Percentiles rank a stretch among this genome's conserved stretches.
Evolutionary conservation across 257 asterid genomes (phyloP).

Genomic region (Ocimum tenuiflorum): DNA sequence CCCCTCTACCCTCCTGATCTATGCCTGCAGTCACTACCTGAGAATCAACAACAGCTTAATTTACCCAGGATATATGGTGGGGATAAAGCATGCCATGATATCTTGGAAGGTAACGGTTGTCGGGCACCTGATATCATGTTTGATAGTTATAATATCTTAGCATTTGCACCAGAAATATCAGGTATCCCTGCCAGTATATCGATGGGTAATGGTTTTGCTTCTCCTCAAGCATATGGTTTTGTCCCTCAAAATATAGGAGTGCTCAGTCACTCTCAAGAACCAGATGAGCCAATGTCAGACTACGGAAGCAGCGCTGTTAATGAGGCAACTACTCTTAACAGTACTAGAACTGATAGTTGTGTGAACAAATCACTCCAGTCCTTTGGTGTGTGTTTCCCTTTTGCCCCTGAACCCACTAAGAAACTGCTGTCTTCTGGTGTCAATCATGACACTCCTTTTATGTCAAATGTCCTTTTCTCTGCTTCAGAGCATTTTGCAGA

Average conservation of each 20-base stretch:
- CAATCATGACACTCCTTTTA: slow-evolving; percentile 33
- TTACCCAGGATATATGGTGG: slow-evolving; percentile 33
- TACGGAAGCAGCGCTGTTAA: slow-evolving; percentile 22
- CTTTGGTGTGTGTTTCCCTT: slow-evolving; percentile 31
- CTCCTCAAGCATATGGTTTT: slow-evolving; percentile 39
- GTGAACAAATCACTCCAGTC: slow-evolving; percentile 31
- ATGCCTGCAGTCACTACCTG: slow-evolving; percentile 28
- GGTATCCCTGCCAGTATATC: slow-evolving; percentile 30
- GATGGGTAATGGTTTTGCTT: slow-evolving; percentile 27
- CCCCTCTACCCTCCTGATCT: slow-evolving; percentile 59
- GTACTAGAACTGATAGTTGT: slow-evolving; percentile 24
- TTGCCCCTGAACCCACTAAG: slow-evolving; percentile 33
- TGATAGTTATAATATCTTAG: slow-evolving; percentile 33
- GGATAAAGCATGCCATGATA: slow-evolving; percentile 34
- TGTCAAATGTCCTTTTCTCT: slow-evolving; percentile 45
- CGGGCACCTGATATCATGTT: slow-evolving; percentile 36
- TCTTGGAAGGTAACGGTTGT: slow-evolving; percentile 32
- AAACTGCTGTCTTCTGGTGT: slow-evolving; percentile 30
- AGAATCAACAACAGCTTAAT: slow-evolving; percentile 31
- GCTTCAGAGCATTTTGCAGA: slow-evolving; percentile 51
- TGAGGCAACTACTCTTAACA: slow-evolving; percentile 27
- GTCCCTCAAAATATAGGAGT: slow-evolving; percentile 30
- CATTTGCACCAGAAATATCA: slow-evolving; percentile 29
- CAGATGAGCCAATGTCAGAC: slow-evolving; percentile 33
- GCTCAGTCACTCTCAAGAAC: slow-evolving; percentile 31